Evolutionary conservation across 208 protist species (phyloP).

Genomic region (Crithidia bombi): DNA sequence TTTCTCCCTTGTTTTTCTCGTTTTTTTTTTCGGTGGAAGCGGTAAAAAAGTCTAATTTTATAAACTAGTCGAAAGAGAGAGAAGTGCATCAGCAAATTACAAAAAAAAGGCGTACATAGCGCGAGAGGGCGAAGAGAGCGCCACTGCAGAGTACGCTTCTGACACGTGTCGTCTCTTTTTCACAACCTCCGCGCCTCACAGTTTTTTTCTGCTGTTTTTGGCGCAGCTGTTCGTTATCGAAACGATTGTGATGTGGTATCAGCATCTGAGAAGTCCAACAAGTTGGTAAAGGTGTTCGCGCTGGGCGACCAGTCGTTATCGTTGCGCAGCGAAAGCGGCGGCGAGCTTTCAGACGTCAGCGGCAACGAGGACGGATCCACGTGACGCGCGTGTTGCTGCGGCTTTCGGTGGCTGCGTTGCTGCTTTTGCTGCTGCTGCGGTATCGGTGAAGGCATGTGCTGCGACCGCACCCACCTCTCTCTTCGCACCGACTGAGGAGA

Average conservation of each 20-base stretch:
- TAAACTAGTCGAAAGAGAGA: no score
- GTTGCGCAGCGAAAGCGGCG: conserved; percentile 6
- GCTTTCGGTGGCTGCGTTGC: background rate
- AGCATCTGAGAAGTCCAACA: conserved; percentile 69
- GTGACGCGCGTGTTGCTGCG: conserved; percentile 1
- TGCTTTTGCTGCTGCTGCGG: conserved; percentile 9
- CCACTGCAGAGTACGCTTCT: no score
- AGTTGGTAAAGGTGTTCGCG: conserved; percentile 71
- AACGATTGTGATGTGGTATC: conserved; percentile 50
- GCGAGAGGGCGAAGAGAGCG: no score
- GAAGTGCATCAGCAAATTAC: no score
- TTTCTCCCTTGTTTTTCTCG: background rate
- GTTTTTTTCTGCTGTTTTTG: no score
- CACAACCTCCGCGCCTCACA: background rate
- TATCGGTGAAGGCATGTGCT: background rate
- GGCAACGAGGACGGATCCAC: conserved; percentile 33
- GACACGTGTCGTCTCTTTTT: conserved; percentile 5
- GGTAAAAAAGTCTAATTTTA: no score
- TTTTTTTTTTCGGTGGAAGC: background rate
- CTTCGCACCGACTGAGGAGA: conserved; percentile 4
- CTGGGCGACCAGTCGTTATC: conserved; percentile 35
- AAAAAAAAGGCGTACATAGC: no score
- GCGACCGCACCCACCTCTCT: background rate
- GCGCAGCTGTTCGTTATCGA: no score
- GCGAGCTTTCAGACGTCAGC: conserved; percentile 18